Evolutionary conservation across 129 eudicot genomes (phyloP), one percentile per base, ranked within the genome.

Genomic region (Ambrosia trifida): DNA sequence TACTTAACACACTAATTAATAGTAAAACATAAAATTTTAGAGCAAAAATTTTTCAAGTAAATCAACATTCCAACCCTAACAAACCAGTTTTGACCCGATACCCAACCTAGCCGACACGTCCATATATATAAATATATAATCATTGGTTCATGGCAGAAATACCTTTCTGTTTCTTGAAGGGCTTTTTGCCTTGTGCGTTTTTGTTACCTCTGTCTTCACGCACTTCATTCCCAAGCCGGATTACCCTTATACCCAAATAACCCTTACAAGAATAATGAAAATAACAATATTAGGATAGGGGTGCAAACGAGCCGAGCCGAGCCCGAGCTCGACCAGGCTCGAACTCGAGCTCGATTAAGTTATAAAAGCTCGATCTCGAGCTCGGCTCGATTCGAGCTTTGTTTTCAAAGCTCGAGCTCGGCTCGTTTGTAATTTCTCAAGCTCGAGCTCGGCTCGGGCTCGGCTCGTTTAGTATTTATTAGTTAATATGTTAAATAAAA

Each of bases 141-240:
- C 28, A 24, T 24, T 24, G 28, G 28, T 24, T 54, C 46, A 6
- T 32, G 61, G 14, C 18, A 56, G 58, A 20, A n/a, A 36, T 77
- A 81, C 82, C 85, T 76, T 58, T 78, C 7, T 66, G 77, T 63
- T 77, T 82, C 80, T 82, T 82, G 28, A 60, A 70, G 33, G 73
- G 78, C 49, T 61, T 77, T 74, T 70, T 78, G 68, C 64, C 74
- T 18, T 41, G 69, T 45, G 59, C 16, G 40, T 47, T 80, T 78
- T 63, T 80, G 61, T 16, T 49, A 30, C 77, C 80, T 65, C 77
- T 53, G 51, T 51, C 74, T 40, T 19, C 67, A n/a, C 16, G 79
- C 33, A 43, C 78, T 59, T 66, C 83, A 14, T 30, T 45, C 4
- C 69, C 13, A 52, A 52, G 59, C 31, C 9, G 31, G 28, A 30